These are phyloP conservation scores for Saccharomycopsis malanga DNA, from an alignment of 805 yeast species.

Conservation along the genomic window DNA sequence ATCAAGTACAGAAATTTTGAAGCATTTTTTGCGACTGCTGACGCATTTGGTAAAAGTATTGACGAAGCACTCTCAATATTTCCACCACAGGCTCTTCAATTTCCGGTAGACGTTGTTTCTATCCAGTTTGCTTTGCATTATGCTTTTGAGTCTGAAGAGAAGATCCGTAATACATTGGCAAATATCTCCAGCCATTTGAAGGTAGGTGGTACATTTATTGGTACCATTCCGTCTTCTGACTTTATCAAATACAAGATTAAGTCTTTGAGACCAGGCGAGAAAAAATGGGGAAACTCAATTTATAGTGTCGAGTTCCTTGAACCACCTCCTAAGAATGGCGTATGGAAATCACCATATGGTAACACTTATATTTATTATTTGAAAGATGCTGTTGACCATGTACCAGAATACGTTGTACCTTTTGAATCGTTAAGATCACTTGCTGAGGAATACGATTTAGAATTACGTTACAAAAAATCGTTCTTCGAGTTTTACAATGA, in stretches of 20 bases:
- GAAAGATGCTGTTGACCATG: slow-evolving; percentile 91
- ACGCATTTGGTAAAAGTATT: slow-evolving; percentile 69
- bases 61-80: slow-evolving; percentile 63
- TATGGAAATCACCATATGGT: slow-evolving; percentile 55
- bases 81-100: slow-evolving; percentile 43
- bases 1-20: slow-evolving; percentile 52
- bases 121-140: slow-evolving; percentile 93
- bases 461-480: slow-evolving; percentile 62
- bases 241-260: slow-evolving; percentile 63
- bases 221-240: slow-evolving; percentile 91
- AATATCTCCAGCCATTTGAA: slow-evolving; percentile 72
- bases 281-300: slow-evolving; percentile 77
- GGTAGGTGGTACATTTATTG: slow-evolving; percentile 83
- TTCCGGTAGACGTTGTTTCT: slow-evolving; percentile 84
- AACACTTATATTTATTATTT: slow-evolving; percentile 74
- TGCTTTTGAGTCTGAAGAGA: slow-evolving; percentile 81
- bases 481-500: slow-evolving; percentile 77
- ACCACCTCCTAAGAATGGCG: slow-evolving; percentile 68
- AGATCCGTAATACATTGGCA: slow-evolving; percentile 61
- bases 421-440: slow-evolving; percentile 78
- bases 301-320: slow-evolving; percentile 73
- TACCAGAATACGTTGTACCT: slow-evolving; percentile 95
- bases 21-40: slow-evolving; percentile 86
- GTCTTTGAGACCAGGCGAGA: slow-evolving; percentile 43
- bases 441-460: slow-evolving; percentile 77